Conservation (phyloP, 2,329 filamentous ascomycete genomes). For the Volutella citrinella region DNA sequence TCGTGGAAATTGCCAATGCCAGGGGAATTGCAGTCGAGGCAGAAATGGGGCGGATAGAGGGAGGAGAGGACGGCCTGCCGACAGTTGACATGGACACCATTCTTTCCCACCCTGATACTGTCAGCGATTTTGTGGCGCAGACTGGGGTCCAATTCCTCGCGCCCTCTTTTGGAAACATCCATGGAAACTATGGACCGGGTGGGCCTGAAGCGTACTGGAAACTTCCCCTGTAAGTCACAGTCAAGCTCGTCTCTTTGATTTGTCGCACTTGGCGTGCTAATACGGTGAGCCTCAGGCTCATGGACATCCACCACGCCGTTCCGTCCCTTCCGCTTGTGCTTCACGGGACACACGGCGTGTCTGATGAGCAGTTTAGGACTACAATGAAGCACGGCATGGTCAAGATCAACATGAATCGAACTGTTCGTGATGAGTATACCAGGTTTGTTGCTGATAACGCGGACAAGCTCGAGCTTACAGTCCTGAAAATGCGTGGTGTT, state of each 20-base stretch:
- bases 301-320: slow-evolving; percentile 6
- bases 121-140: slow-evolving; percentile 4
- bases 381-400: slow-evolving; percentile 4
- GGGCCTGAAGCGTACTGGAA: slow-evolving; percentile 4
- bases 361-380: slow-evolving; percentile 2
- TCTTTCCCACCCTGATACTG: slow-evolving; percentile 7
- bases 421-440: slow-evolving; percentile 8
- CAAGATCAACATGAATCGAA: slow-evolving; percentile 9
- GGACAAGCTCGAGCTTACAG: slow-evolving; percentile 6
- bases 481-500: slow-evolving; percentile 6
- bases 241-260: too few relatives aligned
- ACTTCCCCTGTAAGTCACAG: slow-evolving; percentile 3
- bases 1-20: slow-evolving; percentile 56
- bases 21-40: slow-evolving; percentile 62
- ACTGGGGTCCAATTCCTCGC: slow-evolving; percentile 9
- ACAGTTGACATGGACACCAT: slow-evolving; percentile 9
- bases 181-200: slow-evolving; percentile 7
- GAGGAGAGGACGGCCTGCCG: slow-evolving; percentile 10
- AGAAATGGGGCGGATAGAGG: slow-evolving; percentile 47
- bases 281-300: too few relatives aligned
- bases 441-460: slow-evolving; percentile 5
- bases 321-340: slow-evolving; percentile 5
- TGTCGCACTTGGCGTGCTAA: too few relatives aligned
- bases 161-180: slow-evolving; percentile 10
- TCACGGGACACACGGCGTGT: slow-evolving; percentile 8